Percentiles rank a stretch among this genome's conserved stretches.
phyloP scores from a whole-genome alignment of 2,329 filamentous ascomycete genomes.

The Cryphonectria japonica region DNA sequence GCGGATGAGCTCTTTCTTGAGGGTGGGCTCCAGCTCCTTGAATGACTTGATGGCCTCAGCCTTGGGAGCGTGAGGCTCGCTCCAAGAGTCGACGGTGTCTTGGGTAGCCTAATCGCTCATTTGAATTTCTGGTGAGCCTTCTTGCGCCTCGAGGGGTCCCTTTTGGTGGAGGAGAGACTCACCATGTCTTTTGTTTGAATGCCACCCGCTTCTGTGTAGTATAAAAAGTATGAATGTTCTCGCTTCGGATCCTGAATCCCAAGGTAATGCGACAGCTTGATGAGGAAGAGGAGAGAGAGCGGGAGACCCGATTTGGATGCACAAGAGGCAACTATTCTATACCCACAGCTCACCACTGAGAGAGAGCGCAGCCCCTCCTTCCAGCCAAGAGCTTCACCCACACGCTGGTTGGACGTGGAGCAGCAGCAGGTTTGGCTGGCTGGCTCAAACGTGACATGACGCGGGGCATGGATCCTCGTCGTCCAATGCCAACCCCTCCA shows the following conservation, averaged over 20 bases:
- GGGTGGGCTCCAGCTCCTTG: conserved; percentile 51
- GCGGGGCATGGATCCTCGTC: conserved; percentile 8
- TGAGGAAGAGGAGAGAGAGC: background rate
- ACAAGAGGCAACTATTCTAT: background rate
- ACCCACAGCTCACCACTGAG: conserved; percentile 18
- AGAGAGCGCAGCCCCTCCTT: conserved; percentile 20
- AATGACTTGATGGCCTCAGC: conserved; percentile 56
- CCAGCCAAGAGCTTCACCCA: conserved; percentile 20
- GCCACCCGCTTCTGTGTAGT: background rate
- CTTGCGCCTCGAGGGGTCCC: background rate
- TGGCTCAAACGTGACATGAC: conserved; percentile 7
- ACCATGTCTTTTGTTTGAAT: conserved; percentile 19
- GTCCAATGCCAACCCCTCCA: conserved; percentile 15
- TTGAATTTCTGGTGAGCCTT: conserved; percentile 11
- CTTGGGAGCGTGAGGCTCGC: conserved; percentile 51
- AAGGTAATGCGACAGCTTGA: background rate
- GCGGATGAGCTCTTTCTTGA: conserved; percentile 56
- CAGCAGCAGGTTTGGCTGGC: background rate
- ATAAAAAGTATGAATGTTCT: background rate
- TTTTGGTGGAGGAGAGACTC: background rate
- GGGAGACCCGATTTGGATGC: background rate
- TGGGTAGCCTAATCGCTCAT: conserved; percentile 47
- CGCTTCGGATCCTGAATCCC: background rate
- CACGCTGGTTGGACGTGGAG: conserved; percentile 10
- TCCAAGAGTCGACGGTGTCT: conserved; percentile 55